Evolutionary conservation across 495 filamentous ascomycete genomes (phyloP), one percentile per base, ranked within the genome.

Genomic region (Parmelia sp.): DNA sequence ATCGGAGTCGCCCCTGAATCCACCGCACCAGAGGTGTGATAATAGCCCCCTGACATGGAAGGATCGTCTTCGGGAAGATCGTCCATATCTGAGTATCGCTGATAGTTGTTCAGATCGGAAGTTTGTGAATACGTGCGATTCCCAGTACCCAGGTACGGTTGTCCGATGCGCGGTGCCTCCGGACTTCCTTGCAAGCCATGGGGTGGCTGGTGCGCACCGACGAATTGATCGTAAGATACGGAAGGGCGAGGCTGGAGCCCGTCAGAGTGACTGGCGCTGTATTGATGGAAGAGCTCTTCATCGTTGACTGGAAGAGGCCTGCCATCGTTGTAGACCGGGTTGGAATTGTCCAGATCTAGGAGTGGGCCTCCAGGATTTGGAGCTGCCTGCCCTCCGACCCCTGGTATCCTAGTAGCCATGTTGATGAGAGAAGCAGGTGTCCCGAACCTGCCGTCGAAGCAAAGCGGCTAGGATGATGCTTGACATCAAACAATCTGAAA

Each of bases 211-310:
- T 79, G 72, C 42, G 76, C 84, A 57, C 94, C 95, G 64, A 98
- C 86, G 71, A 97, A 98, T 60, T 92, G 86, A 79, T 97, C 94
- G 74, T 97, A 96, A 39, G 93, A 96, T 57, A 92, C 82, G 27
- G 92, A 97, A 55, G 90, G 89, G 62, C 94, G 89, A 62, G 86
- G 74, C 66, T 84, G 82, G 40, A 79, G 78, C 61, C 76, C 74
- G 60, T 89, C 83, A 65, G 82, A 80, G 66, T 88, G 83, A 70
- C 90, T 78, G 70, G 84, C 83, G 68, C 86, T 80, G 75, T 88
- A 91, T 36, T 83, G 82, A 69, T 80, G 83, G 69, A 90, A 77
- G 23, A 94, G 80, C 61, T 89, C 83, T 57, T 94, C 87, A 74
- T 96, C 91, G 72, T 87, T 88, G 61, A 89, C 75, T 7, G 88